phyloP scores from a whole-genome alignment of 495 filamentous ascomycete genomes.

The Daldinia vernicosa region DNA sequence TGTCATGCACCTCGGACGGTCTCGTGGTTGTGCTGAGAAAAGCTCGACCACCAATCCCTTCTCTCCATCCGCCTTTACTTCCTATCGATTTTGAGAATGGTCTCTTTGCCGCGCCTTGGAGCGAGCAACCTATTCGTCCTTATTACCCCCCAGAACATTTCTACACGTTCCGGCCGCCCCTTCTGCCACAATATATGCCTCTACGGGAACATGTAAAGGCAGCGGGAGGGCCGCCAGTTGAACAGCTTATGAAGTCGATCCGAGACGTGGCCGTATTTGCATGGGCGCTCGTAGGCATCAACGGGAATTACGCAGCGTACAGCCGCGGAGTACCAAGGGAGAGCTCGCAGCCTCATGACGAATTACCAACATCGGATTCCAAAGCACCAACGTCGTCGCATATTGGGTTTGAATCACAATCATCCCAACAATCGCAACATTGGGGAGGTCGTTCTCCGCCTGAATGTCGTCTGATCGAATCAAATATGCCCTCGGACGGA shows the following conservation, averaged over 20 bases:
- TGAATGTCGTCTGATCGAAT: slow-evolving; percentile 12
- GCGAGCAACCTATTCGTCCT: slow-evolving; percentile 64
- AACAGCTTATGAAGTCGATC: slow-evolving; percentile 80
- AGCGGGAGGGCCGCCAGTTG: slow-evolving; percentile 61
- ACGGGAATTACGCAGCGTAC: slow-evolving; percentile 74
- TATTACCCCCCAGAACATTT: slow-evolving; percentile 53
- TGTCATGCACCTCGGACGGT: slow-evolving; percentile 90
- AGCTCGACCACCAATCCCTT: slow-evolving; percentile 75
- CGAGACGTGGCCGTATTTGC: slow-evolving; percentile 86
- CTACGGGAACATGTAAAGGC: slow-evolving; percentile 54
- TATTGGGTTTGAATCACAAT: slow-evolving; percentile 29
- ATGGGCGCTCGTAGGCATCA: slow-evolving; percentile 83
- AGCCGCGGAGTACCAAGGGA: slow-evolving; percentile 68
- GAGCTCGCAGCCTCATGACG: slow-evolving; percentile 65
- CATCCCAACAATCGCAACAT: slow-evolving; percentile 16
- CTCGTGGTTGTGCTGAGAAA: slow-evolving; percentile 83
- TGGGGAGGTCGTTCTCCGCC: slow-evolving; percentile 19
- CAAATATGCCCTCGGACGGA: slow-evolving; percentile 8
- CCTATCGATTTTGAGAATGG: slow-evolving; percentile 68
- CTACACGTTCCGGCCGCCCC: slow-evolving; percentile 54
- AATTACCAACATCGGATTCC: slow-evolving; percentile 65
- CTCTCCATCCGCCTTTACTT: slow-evolving; percentile 57
- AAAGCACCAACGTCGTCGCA: slow-evolving; percentile 32
- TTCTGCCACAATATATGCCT: slow-evolving; percentile 56
- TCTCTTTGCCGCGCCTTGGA: slow-evolving; percentile 82